These are phyloP conservation scores for Pulveroboletus sp. DNA, from an alignment of 768 basidiomycete species.

Conservation along the genomic window DNA sequence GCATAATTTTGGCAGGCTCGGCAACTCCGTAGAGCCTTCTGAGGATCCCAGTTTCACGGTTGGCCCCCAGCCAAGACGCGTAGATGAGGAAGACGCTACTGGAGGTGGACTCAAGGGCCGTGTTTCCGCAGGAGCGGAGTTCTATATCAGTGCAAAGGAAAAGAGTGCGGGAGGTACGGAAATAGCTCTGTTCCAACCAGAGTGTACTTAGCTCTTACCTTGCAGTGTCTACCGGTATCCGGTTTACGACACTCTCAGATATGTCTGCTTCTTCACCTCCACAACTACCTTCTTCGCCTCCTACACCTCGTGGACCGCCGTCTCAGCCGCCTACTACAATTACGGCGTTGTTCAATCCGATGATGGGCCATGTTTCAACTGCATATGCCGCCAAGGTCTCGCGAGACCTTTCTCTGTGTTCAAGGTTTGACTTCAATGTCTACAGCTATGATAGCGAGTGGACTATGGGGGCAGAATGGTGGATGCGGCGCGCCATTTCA, in stretches of 20 bases:
- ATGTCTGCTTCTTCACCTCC: constrained; percentile 62
- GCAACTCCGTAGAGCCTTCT: constrained; percentile 33
- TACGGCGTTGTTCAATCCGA: constrained; percentile 92
- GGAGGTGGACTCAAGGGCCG: constrained; percentile 89
- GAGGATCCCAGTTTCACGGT: constrained; percentile 27
- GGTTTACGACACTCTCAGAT: constrained; percentile 92
- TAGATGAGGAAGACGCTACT: constrained; percentile 92
- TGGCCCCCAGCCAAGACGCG: constrained; percentile 54
- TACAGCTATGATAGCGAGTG: constrained; percentile 97
- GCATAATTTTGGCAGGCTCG: constrained; percentile 85
- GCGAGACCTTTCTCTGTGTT: constrained; percentile 77
- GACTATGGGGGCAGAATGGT: constrained; percentile 95
- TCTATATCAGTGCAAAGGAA: constrained; percentile 92
- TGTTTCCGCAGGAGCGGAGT: constrained; percentile 86
- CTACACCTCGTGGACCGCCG: constrained; percentile 25
- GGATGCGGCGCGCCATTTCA: constrained; percentile 61
- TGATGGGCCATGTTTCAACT: constrained; percentile 89
- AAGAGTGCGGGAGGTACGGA: constrained; percentile 78
- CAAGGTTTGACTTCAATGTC: constrained; percentile 93
- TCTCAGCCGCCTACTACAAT: constrained; percentile 91
- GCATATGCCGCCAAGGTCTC: constrained; percentile 90
- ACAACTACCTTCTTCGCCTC: constrained; percentile 35
- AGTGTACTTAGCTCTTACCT: constrained; percentile 3
- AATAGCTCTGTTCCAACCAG: not conserved
- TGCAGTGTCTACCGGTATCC: constrained; percentile 84